Evolutionary conservation across 768 basidiomycete species (phyloP).

Genomic region (Strobilomyces dryophilus): DNA sequence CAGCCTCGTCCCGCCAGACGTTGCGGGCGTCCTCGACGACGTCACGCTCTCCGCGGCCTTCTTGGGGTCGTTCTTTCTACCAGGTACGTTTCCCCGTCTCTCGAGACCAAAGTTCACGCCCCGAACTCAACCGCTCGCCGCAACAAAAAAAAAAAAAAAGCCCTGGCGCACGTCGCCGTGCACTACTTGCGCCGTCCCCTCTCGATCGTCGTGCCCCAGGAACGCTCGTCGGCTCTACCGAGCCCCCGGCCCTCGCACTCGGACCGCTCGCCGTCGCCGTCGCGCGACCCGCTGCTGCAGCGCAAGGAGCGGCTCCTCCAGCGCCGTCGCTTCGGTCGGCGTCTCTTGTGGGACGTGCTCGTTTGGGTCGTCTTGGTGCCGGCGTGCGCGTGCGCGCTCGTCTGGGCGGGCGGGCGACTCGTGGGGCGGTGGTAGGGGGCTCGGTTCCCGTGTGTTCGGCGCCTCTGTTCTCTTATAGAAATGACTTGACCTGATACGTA

Average conservation of each 20-base stretch:
- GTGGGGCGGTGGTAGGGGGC: constrained; percentile 46
- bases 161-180: constrained; percentile 72
- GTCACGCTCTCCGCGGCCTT: constrained; percentile 48
- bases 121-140: background rate
- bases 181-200: constrained; percentile 85
- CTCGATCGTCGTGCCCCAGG: constrained; percentile 72
- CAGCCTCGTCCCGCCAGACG: constrained; percentile 40
- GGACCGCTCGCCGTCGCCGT: constrained; percentile 25
- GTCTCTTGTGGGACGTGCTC: constrained; percentile 81
- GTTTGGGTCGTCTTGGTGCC: constrained; percentile 72
- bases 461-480: background rate
- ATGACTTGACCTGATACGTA: no score
- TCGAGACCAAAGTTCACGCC: background rate
- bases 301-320: constrained; percentile 86
- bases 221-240: constrained; percentile 22
- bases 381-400: constrained; percentile 49
- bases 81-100: constrained; percentile 38
- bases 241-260: constrained; percentile 18
- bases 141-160: no score
- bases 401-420: constrained; percentile 56
- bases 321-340: constrained; percentile 60
- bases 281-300: constrained; percentile 69
- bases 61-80: constrained; percentile 56
- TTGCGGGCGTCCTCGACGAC: constrained; percentile 43
- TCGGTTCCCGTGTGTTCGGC: no score